Conservation (phyloP, 345 rosid species). For the Salix koriyanagi region DNA sequence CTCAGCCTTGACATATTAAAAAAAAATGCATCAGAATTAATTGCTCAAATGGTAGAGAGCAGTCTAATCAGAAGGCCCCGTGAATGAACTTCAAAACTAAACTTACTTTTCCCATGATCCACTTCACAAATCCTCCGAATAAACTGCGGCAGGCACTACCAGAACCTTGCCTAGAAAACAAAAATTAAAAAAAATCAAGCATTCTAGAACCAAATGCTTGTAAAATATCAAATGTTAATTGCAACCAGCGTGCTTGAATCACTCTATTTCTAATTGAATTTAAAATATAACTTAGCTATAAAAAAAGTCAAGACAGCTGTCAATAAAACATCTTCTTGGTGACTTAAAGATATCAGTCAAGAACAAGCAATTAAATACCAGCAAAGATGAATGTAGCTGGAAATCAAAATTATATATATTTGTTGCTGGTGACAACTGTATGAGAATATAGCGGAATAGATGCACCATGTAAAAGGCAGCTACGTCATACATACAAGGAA, state of each 20-base stretch:
- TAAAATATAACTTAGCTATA: neutral
- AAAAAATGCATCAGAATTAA: neutral
- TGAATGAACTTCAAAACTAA: conserved; percentile 12
- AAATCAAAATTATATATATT: neutral
- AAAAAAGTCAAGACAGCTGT: neutral
- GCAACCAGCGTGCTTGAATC: neutral
- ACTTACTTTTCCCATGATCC: conserved; percentile 87
- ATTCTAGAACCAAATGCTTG: neutral
- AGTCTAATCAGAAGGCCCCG: conserved; percentile 7
- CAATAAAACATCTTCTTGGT: neutral
- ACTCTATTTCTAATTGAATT: neutral
- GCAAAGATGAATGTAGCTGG: neutral
- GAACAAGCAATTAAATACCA: neutral
- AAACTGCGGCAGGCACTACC: conserved; percentile 99
- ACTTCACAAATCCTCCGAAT: conserved; percentile 95
- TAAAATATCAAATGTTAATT: neutral
- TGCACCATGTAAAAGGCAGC: neutral
- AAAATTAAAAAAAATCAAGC: conserved; percentile 13
- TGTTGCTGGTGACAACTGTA: neutral
- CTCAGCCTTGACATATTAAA: conserved; percentile 43
- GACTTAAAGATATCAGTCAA: neutral
- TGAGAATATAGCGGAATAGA: neutral
- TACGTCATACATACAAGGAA: neutral
- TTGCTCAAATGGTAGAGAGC: neutral
- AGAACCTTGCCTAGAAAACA: conserved; percentile 81